Percentiles rank a stretch among this genome's conserved stretches.
phyloP scores from a whole-genome alignment of 805 yeast species.

The Clavispora carvajalis region DNA sequence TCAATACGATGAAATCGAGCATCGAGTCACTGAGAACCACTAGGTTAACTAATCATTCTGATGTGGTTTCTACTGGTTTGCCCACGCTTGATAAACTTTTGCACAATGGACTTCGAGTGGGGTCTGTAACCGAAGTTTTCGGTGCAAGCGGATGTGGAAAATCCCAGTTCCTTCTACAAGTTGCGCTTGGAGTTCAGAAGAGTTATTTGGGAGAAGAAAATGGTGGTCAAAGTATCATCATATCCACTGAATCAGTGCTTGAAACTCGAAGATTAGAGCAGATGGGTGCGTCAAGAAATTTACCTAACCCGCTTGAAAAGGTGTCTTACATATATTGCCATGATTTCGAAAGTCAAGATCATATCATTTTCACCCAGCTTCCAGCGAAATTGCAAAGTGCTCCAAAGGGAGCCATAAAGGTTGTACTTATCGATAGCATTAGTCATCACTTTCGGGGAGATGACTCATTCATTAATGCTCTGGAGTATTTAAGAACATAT shows the following conservation, averaged over 20 bases:
- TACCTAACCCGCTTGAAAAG: conserved; percentile 18
- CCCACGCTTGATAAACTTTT: conserved; percentile 6
- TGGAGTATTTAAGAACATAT: conserved; percentile 7
- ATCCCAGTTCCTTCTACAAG: conserved; percentile 69
- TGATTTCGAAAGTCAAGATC: conserved; percentile 71
- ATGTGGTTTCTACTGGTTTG: conserved; percentile 10
- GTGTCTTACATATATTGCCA: conserved; percentile 54
- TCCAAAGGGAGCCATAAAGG: conserved; percentile 19
- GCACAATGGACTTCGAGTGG: conserved; percentile 11
- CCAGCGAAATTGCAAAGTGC: conserved; percentile 41
- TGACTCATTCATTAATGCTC: conserved; percentile 20
- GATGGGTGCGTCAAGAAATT: conserved; percentile 14
- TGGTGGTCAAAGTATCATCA: conserved; percentile 41
- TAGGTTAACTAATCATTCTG: no score
- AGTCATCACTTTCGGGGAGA: conserved; percentile 76
- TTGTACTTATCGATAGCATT: conserved; percentile 74
- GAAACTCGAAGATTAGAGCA: conserved; percentile 56
- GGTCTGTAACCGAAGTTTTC: conserved; percentile 55
- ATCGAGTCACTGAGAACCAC: background rate
- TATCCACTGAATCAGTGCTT: conserved; percentile 72
- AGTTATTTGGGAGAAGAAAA: background rate
- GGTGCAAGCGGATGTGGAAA: conserved; percentile 89
- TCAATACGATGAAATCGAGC: background rate
- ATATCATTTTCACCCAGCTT: conserved; percentile 62
- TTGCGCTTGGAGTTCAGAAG: conserved; percentile 53